These are phyloP conservation scores for Lichtheimia corymbifera DNA, from an alignment of 371 early-diverging fungal species.

Conservation along the genomic window DNA sequence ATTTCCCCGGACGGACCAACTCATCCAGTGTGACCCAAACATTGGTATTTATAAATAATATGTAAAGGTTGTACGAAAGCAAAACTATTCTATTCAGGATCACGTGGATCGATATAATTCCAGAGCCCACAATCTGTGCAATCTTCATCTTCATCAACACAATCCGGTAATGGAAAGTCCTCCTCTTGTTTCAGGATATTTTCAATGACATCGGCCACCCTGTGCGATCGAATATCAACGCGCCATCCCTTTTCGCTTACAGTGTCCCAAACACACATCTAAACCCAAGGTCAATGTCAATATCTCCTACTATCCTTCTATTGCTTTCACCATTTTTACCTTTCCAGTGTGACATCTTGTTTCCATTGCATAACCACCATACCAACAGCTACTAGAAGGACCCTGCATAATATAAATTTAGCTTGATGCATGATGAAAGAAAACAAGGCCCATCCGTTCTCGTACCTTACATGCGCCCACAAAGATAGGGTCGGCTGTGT, in stretches of 20 bases:
- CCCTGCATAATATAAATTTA: conserved; percentile 44
- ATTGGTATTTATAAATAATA: too few relatives aligned
- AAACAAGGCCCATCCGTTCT: too few relatives aligned
- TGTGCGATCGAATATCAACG: conserved; percentile 75
- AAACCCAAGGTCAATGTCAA: conserved; percentile 8
- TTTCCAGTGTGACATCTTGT: conserved; percentile 54
- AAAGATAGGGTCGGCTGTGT: conserved; percentile 93
- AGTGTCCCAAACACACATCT: conserved; percentile 70
- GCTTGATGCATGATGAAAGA: neutral
- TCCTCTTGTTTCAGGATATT: conserved; percentile 63
- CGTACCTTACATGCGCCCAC: conserved; percentile 79
- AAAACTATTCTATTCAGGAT: conserved; percentile 7
- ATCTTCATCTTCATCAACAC: conserved; percentile 52
- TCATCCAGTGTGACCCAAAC: too few relatives aligned
- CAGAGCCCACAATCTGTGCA: conserved; percentile 82
- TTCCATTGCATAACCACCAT: conserved; percentile 91
- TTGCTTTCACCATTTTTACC: conserved; percentile 22
- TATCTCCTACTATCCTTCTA: neutral
- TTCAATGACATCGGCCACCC: conserved; percentile 80
- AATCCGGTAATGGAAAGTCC: conserved; percentile 41
- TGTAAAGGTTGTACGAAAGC: too few relatives aligned
- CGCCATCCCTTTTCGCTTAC: conserved; percentile 70
- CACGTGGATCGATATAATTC: conserved; percentile 57
- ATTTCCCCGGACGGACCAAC: too few relatives aligned
- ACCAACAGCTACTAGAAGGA: conserved; percentile 78